phyloP scores from a whole-genome alignment of 257 asterid genomes.

The Solanum medicagineum region DNA sequence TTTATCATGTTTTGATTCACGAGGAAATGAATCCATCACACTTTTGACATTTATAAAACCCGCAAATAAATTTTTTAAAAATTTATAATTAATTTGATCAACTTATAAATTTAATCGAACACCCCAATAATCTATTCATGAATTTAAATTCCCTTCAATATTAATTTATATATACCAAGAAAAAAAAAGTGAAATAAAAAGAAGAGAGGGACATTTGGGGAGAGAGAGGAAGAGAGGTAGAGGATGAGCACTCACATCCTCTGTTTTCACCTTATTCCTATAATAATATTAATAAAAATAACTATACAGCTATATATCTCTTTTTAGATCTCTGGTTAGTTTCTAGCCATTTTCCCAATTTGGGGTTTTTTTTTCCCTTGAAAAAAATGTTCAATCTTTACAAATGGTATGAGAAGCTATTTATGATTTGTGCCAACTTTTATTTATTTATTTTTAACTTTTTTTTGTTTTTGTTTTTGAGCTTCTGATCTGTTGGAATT shows the following conservation, averaged over 20 bases:
- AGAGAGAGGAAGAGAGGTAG: not conserved
- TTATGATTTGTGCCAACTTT: not conserved
- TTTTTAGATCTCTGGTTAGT: not conserved
- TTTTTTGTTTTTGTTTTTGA: not conserved
- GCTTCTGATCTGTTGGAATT: not conserved
- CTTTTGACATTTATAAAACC: not conserved
- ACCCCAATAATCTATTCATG: not conserved
- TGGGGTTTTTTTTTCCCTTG: not conserved
- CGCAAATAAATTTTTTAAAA: not conserved
- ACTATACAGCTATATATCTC: not conserved
- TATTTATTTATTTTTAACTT: not conserved
- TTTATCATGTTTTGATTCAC: not conserved
- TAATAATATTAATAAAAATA: not conserved
- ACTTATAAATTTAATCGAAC: not conserved
- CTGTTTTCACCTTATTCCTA: slow-evolving; percentile 2
- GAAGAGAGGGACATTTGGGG: slow-evolving; percentile 1
- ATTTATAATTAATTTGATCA: not conserved
- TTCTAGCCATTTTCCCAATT: not conserved
- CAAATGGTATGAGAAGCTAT: not conserved
- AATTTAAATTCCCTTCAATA: not conserved
- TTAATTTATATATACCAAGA: not conserved
- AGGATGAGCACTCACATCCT: slow-evolving; percentile 6
- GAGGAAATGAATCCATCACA: not conserved
- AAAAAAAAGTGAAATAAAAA: slow-evolving; percentile 1
- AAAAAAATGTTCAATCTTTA: not conserved